A percentile compares a stretch with the other conserved stretches of the same genome.
Conservation (phyloP, 177 flowering plant genomes). For the Vitis hybrid region DNA sequence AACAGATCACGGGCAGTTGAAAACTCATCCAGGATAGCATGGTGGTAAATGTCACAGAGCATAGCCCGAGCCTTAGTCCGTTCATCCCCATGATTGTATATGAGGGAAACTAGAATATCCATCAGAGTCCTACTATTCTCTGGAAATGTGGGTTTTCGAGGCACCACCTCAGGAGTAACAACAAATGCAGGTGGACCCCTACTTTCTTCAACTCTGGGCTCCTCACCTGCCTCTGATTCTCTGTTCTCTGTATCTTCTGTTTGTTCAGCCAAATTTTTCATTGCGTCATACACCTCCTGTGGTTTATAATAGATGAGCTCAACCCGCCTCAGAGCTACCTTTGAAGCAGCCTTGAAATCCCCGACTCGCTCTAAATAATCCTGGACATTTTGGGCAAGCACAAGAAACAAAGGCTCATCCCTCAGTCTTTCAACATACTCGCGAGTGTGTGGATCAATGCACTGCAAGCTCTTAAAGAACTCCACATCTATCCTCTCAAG, state of each 20-base stretch:
- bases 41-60: constrained; percentile 97
- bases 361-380: constrained; percentile 64
- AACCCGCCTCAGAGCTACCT: constrained; percentile 77
- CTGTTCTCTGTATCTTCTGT: constrained; percentile 42
- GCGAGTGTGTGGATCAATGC: constrained; percentile 88
- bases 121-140: constrained; percentile 73
- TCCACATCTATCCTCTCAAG: constrained; percentile 81
- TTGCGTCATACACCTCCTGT: constrained; percentile 90
- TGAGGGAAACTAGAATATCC: constrained; percentile 84
- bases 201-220: constrained; percentile 49
- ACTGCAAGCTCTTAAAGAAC: constrained; percentile 90
- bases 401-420: constrained; percentile 83
- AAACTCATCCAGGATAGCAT: constrained; percentile 84
- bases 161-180: constrained; percentile 70
- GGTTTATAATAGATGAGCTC: constrained; percentile 92
- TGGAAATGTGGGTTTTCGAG: constrained; percentile 82
- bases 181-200: constrained; percentile 74
- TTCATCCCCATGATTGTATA: constrained; percentile 90
- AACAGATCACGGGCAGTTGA: constrained; percentile 75
- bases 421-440: constrained; percentile 89
- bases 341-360: constrained; percentile 76
- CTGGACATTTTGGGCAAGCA: constrained; percentile 87
- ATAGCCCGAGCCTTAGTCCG: constrained; percentile 95
- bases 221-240: constrained; percentile 47
- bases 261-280: constrained; percentile 79